phyloP scores from a whole-genome alignment of 306 rosid genomes.

The Cicer pinnatifidum region DNA sequence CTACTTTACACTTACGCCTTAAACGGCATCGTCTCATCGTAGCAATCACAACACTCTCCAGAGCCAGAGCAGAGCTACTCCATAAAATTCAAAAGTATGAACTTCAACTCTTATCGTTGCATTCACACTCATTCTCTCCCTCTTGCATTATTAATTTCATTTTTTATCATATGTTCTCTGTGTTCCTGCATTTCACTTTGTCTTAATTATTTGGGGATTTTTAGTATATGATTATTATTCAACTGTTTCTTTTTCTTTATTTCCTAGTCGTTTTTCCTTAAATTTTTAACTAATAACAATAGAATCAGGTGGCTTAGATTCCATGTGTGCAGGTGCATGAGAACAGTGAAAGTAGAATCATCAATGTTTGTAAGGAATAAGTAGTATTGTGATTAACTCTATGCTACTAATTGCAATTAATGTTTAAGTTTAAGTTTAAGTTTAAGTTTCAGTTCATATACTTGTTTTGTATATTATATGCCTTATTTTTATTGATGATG shows the following conservation, averaged over 20 bases:
- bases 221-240: too few relatives aligned
- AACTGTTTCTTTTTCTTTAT: too few relatives aligned
- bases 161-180: too few relatives aligned
- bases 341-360: neutral
- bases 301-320: constrained; percentile 27
- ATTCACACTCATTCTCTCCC: neutral
- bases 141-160: neutral
- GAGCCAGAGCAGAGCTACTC: too few relatives aligned
- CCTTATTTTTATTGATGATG: constrained; percentile 24
- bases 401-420: constrained; percentile 27
- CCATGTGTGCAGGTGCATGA: neutral
- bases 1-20: neutral
- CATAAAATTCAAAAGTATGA: too few relatives aligned
- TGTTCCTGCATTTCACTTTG: neutral
- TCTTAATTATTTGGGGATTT: too few relatives aligned
- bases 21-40: neutral
- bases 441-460: neutral
- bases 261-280: too few relatives aligned
- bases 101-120: neutral
- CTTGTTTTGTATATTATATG: neutral
- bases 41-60: neutral
- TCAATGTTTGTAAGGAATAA: constrained; percentile 14
- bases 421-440: neutral
- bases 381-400: constrained; percentile 19
- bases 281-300: too few relatives aligned